Conservation (phyloP, 345 rosid genomes). For the Carallia brachiata region DNA sequence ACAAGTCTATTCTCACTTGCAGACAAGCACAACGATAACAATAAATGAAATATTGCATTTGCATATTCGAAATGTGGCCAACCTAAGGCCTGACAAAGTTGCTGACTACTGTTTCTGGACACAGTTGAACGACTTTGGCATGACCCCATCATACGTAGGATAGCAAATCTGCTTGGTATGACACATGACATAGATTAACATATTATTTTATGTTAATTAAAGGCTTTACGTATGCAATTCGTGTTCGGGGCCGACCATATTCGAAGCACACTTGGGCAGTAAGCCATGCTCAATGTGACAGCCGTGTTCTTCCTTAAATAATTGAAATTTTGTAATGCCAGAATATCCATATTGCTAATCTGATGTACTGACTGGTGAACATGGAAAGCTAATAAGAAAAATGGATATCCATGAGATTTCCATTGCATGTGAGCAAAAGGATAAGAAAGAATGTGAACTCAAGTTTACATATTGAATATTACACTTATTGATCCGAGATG, state of each 20-base stretch:
- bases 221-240: constrained; percentile 24
- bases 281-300: constrained; percentile 3
- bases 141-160: not conserved
- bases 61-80: not conserved
- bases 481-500: not conserved
- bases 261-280: not conserved
- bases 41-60: constrained; percentile 6
- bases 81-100: not conserved
- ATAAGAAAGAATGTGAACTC: constrained; percentile 42
- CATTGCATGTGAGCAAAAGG: constrained; percentile 22
- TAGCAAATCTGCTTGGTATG: constrained; percentile 7
- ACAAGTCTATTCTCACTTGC: not conserved
- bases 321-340: constrained; percentile 9
- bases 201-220: not conserved
- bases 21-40: constrained; percentile 1
- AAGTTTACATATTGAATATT: not conserved
- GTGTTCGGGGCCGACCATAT: not conserved
- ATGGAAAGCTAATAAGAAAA: constrained; percentile 1
- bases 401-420: constrained; percentile 20
- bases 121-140: constrained; percentile 8
- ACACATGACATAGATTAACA: constrained; percentile 14
- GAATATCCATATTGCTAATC: not conserved
- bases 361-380: not conserved
- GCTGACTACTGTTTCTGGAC: constrained; percentile 12
- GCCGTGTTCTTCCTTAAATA: constrained; percentile 29